Conservation (phyloP, 129 eudicot genomes). For the Deinandra increscens region DNA sequence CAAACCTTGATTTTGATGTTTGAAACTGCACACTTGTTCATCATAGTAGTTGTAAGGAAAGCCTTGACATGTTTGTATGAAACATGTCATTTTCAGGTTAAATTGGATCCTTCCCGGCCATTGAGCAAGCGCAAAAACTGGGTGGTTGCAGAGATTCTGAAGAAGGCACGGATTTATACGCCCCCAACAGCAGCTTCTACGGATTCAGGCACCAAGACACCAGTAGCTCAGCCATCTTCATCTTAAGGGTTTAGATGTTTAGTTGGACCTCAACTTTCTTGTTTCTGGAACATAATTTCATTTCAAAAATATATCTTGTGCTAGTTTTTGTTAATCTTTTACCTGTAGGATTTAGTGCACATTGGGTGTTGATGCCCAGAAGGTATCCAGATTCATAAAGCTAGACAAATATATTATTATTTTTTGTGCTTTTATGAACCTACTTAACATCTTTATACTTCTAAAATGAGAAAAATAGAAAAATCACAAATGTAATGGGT, state of each 20-base stretch:
- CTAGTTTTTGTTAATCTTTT: background rate
- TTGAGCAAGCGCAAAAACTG: slow-evolving; percentile 83
- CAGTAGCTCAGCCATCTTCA: slow-evolving; percentile 33
- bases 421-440: no score
- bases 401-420: no score
- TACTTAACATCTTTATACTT: no score
- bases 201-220: slow-evolving; percentile 29
- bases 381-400: no score
- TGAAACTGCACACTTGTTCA: background rate
- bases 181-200: slow-evolving; percentile 45
- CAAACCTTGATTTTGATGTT: background rate
- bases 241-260: slow-evolving; percentile 31
- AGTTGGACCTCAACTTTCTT: background rate
- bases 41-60: background rate
- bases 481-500: no score
- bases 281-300: slow-evolving; percentile 5
- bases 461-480: no score
- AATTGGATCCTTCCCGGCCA: slow-evolving; percentile 77
- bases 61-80: slow-evolving; percentile 3
- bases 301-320: background rate
- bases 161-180: slow-evolving; percentile 66
- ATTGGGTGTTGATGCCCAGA: background rate
- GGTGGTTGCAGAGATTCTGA: slow-evolving; percentile 83
- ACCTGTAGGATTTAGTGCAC: slow-evolving; percentile 20
- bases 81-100: slow-evolving; percentile 47